phyloP scores from a whole-genome alignment of 1,284 basidiomycete species.

The Ganoderma boninense region DNA sequence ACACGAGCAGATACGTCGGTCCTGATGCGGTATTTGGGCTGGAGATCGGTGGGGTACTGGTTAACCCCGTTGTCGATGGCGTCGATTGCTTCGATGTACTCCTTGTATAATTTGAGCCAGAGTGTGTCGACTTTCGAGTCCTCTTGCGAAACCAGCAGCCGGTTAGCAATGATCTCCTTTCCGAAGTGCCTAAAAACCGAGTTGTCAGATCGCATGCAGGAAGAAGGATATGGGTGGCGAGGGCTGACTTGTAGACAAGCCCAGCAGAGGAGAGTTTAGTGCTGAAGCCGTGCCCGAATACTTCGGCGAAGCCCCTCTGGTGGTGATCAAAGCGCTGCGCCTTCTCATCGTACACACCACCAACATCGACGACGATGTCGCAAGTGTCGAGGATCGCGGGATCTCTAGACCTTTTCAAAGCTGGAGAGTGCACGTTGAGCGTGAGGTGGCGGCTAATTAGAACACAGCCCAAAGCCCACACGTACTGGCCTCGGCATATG shows the following conservation, averaged over 20 bases:
- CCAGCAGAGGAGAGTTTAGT: conserved; percentile 96
- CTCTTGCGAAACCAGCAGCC: conserved; percentile 58
- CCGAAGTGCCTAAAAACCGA: conserved; percentile 83
- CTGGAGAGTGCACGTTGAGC: conserved; percentile 47
- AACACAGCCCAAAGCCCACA: neutral
- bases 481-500: conserved; percentile 80
- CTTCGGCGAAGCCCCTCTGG: conserved; percentile 91
- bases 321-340: conserved; percentile 94
- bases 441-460: conserved; percentile 2
- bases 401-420: conserved; percentile 85
- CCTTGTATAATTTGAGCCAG: conserved; percentile 93
- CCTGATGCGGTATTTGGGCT: conserved; percentile 75
- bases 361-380: conserved; percentile 98
- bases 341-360: conserved; percentile 88
- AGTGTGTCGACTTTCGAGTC: conserved; percentile 77
- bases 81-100: conserved; percentile 95
- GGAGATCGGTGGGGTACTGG: conserved; percentile 70
- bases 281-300: conserved; percentile 85
- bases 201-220: neutral
- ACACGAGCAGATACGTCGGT: conserved; percentile 90
- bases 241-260: conserved; percentile 88
- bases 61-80: conserved; percentile 96
- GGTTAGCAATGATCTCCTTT: conserved; percentile 82
- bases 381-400: conserved; percentile 82
- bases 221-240: neutral